These are phyloP conservation scores for Monosporascus sp. DNA, from an alignment of 2,329 filamentous ascomycete genomes.

Conservation along the genomic window DNA sequence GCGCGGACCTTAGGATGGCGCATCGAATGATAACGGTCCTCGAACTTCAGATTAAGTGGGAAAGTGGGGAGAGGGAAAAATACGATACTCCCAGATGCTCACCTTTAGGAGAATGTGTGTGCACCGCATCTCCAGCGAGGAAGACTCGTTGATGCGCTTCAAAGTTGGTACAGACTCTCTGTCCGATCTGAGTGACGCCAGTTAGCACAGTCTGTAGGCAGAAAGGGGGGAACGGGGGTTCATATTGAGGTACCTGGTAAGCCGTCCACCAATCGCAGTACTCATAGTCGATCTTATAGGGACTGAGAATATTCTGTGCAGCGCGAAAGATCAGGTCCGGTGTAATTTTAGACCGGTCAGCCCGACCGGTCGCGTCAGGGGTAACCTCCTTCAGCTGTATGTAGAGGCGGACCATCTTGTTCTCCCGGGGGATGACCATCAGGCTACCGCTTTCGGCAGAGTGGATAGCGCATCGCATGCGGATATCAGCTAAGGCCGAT, in stretches of 20 bases:
- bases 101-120: slow-evolving; percentile 64
- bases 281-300: slow-evolving; percentile 57
- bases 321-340: slow-evolving; percentile 48
- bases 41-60: too few species aligned
- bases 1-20: too few species aligned
- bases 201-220: not conserved
- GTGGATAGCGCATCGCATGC: slow-evolving; percentile 48
- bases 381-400: slow-evolving; percentile 44
- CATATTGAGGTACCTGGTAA: slow-evolving; percentile 46
- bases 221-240: not conserved
- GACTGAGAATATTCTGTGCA: slow-evolving; percentile 53
- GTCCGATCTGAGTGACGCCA: slow-evolving; percentile 55
- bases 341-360: slow-evolving; percentile 25
- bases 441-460: slow-evolving; percentile 42
- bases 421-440: slow-evolving; percentile 56
- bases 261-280: slow-evolving; percentile 63
- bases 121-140: slow-evolving; percentile 59
- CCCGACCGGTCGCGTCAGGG: slow-evolving; percentile 45
- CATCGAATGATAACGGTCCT: too few species aligned
- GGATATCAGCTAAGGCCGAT: slow-evolving; percentile 38
- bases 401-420: slow-evolving; percentile 51
- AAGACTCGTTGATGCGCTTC: not conserved
- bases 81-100: not conserved
- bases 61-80: too few species aligned
- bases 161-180: not conserved